phyloP scores from a whole-genome alignment of 306 rosid genomes.

The Pyrus betulifolia region DNA sequence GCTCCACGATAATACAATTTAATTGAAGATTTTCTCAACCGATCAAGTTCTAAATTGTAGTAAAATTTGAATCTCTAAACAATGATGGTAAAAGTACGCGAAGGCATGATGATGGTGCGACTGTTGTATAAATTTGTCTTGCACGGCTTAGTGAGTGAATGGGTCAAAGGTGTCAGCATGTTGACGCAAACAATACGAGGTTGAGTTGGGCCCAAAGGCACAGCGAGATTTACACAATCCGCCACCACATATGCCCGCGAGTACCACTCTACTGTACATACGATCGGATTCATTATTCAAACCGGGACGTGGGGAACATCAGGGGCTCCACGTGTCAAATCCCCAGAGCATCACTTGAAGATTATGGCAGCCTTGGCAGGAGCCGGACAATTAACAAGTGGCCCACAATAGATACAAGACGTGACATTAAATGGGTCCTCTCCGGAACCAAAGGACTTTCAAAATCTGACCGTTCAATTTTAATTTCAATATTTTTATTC shows the following conservation, averaged over 20 bases:
- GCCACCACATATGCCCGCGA: neutral
- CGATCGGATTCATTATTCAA: too few species aligned
- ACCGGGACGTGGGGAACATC: conserved; percentile 17
- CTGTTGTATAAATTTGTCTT: neutral
- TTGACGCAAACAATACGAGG: conserved; percentile 37
- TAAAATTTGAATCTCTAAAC: too few species aligned
- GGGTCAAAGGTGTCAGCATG: neutral
- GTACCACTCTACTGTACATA: too few species aligned
- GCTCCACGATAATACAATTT: too few species aligned
- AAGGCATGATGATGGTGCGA: neutral
- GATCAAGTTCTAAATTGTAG: too few species aligned
- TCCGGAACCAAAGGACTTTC: too few species aligned
- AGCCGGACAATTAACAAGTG: neutral
- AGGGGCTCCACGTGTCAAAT: conserved; percentile 36
- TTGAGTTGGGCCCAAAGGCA: neutral
- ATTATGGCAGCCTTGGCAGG: too few species aligned
- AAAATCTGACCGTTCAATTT: too few species aligned
- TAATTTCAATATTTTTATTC: too few species aligned
- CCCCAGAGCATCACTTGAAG: conserved; percentile 26
- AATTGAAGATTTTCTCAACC: too few species aligned
- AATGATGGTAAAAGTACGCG: too few species aligned
- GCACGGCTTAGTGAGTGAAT: neutral
- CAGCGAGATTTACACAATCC: neutral
- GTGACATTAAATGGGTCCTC: neutral
- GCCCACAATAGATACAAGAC: neutral